Base-by-base conservation (phyloP, 495 filamentous ascomycete genomes). In the Xylaria bambusicola region DNA sequence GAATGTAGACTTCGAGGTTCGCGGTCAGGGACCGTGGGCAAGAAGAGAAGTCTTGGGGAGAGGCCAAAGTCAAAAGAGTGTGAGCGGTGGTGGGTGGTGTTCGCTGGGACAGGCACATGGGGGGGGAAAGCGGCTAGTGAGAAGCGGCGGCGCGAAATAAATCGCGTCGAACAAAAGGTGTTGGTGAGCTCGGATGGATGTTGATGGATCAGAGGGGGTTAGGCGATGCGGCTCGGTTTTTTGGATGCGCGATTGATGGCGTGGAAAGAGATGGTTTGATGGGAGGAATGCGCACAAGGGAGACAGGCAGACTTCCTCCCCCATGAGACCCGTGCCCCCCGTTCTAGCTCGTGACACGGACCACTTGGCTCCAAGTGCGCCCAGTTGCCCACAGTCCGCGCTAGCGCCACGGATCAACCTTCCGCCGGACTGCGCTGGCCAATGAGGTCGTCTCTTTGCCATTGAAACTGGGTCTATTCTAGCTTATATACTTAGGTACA, bases 261-360 rank as follows among this genome's bases (percentile, higher is more conserved):
- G 68, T 70, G 68, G 68, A 70, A 69, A 62, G 63, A 68, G 73
- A 71, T 78, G 73, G 72, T 71, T 75, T 76, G 77, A 73, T 77
- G 77, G 78, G 77, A 78, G 62, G 75, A 79, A 76, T 75, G 77
- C 75, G 77, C 76, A 80, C 74, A 77, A 77, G 49, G 58, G 46
- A 61, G 47, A 54, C 58, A 41, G 35, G 49, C 50, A 56, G 51
- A 54, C 52, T 61, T n/a, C 58, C 58, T 56, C 58, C 57, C 46
- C 58, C 42, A 60, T 29, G 58, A 60, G 58, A 33, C 42, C 38
- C 40, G 41, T 40, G 56, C 56, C 27, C 56, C 46, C n/a, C n/a
- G 42, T 58, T 53, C 38, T 44, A 31, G 57, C 57, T 44, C 57
- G 50, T 60, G 58, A 60, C 58, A 44, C 52, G 46, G 58, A 27